A percentile compares a stretch with the other conserved stretches of the same genome.
Conservation (phyloP, 495 filamentous ascomycete species). For the Tuber calosporum region DNA sequence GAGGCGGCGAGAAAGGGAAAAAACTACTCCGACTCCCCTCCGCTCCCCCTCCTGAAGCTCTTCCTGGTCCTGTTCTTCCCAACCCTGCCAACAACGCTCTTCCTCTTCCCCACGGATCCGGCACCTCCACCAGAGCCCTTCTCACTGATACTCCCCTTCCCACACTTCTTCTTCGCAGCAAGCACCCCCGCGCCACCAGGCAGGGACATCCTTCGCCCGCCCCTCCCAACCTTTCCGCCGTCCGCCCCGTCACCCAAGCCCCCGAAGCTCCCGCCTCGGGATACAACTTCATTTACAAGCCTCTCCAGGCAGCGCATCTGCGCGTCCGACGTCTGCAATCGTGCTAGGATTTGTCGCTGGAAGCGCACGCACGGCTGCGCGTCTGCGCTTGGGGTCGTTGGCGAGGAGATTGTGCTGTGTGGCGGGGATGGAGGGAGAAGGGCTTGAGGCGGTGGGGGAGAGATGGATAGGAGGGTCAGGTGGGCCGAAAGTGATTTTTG, state of each 20-base stretch:
- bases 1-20: not conserved
- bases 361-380: conserved; percentile 29
- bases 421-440: not conserved
- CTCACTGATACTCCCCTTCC: conserved; percentile 28
- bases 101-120: conserved; percentile 20
- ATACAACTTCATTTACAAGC: conserved; percentile 29
- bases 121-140: conserved; percentile 21
- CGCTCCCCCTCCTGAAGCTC: not conserved
- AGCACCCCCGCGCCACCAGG: conserved; percentile 22
- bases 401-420: not conserved
- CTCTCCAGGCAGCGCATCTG: conserved; percentile 31
- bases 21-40: not conserved
- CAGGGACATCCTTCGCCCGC: conserved; percentile 13
- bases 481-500: not conserved
- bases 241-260: not conserved
- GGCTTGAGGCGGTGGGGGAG: not conserved
- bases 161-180: conserved; percentile 14
- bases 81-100: conserved; percentile 1
- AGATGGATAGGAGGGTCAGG: not conserved
- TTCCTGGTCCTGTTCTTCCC: not conserved
- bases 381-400: not conserved
- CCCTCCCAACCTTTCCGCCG: not conserved
- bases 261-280: conserved; percentile 24
- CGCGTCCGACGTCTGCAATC: conserved; percentile 32
- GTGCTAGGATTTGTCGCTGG: conserved; percentile 35